Base-by-base conservation (phyloP, 2,329 filamentous ascomycete genomes). In the Stemphylium vesicarium region DNA sequence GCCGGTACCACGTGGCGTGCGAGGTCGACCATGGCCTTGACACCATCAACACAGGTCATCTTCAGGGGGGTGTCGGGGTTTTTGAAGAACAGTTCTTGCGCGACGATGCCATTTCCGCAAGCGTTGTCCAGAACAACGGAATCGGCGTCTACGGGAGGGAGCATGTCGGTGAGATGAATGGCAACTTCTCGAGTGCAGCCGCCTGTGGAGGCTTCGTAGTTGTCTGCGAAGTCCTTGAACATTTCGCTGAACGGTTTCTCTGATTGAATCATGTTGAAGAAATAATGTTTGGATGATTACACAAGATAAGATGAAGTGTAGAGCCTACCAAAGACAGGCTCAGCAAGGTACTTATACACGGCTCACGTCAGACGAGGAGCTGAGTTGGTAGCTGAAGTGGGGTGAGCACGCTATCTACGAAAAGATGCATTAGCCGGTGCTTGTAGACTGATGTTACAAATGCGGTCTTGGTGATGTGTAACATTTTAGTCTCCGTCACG, bases 101-200 rank as follows among this genome's bases (percentile, higher is more conserved):
- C 55, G 8, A 64, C 59, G 15, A 68, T 57, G 36, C 66, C 69
- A 8, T 63, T 53, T 10, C 66, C 66, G 49, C 66, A 70, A 0
- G 68, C 69, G 32, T 70, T 71, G 42, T 71, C 69, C 22, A 60
- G 63, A 16, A 70, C 40, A 13, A 58, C 22, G 12, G 64, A 65
- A 11, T 49, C 31, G 16, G 45, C 24, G 3, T 54, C 41, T 7
- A 70, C 53, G 1, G 59, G 26, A 3, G 60, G 57, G n/a, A 53
- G 22, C 7, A 60, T 51, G 8, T 56, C 16, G 50, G 61, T 16
- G 16, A 69, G 53, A n/a, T 62, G 41, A 1, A 53, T 50, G 13
- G 57, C 61, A 3, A 65, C 35, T 18, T 63, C 56, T 16, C 54
- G 55, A 2, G 62, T 63, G 41, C 52, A 56, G 46, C 65, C 62